phyloP scores from a whole-genome alignment of 1,284 basidiomycete genomes.

The Acaromyces ingoldii region DNA sequence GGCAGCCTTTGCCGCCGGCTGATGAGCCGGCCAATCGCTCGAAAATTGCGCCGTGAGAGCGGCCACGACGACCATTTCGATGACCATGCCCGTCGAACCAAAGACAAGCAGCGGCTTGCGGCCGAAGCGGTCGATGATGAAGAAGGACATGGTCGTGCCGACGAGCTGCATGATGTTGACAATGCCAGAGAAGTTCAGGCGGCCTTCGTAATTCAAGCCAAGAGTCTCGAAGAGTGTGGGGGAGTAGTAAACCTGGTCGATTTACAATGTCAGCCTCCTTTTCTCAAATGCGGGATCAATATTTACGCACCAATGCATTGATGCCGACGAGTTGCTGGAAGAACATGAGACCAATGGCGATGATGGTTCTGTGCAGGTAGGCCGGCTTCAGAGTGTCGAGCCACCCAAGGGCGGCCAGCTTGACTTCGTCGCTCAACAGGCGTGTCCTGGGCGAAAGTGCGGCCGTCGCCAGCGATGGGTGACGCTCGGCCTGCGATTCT shows the following conservation, averaged over 20 bases:
- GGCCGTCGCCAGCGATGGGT: conserved; percentile 63
- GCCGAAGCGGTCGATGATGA: conserved; percentile 18
- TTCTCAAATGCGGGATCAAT: no score
- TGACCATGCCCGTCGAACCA: conserved; percentile 11
- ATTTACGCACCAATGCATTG: conserved; percentile 19
- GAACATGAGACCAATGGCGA: conserved; percentile 22
- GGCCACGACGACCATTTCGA: conserved; percentile 10
- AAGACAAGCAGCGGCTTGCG: conserved; percentile 15
- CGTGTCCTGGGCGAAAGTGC: no score
- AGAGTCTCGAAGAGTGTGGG: conserved; percentile 28
- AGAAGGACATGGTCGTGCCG: conserved; percentile 19
- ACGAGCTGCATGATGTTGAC: conserved; percentile 19
- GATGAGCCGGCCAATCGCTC: conserved; percentile 14
- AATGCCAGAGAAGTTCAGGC: conserved; percentile 17
- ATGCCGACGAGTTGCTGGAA: conserved; percentile 25
- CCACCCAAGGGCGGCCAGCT: conserved; percentile 55
- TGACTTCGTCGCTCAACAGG: conserved; percentile 63
- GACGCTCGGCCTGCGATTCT: conserved; percentile 4
- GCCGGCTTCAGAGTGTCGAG: conserved; percentile 11
- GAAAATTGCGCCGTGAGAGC: conserved; percentile 8
- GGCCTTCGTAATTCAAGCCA: conserved; percentile 15
- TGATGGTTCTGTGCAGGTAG: conserved; percentile 11
- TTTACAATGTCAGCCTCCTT: no score
- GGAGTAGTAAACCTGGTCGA: conserved; percentile 28
- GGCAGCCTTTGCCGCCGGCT: conserved; percentile 14